Percentiles rank a stretch among this genome's conserved stretches.
These are phyloP conservation scores for Trichophyton mentagrophytes DNA, from an alignment of 2,329 filamentous ascomycete species.

Conservation along the genomic window DNA sequence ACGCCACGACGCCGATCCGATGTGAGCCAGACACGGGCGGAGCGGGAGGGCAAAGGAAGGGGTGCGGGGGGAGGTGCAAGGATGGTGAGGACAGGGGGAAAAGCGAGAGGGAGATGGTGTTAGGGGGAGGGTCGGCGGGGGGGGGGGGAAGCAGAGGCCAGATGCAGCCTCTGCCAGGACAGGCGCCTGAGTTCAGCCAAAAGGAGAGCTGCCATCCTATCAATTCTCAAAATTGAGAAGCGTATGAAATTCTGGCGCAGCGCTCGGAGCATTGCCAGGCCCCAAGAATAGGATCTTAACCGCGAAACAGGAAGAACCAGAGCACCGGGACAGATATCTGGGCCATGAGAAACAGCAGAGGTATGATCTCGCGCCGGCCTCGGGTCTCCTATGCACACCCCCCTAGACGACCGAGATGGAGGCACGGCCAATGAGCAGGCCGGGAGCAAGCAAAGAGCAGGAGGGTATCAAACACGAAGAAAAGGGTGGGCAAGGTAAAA, in stretches of 20 bases:
- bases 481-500: background rate
- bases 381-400: too few relatives aligned
- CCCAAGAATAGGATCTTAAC: conserved; percentile 2
- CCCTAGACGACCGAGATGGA: background rate
- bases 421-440: background rate
- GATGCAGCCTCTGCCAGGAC: background rate
- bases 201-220: background rate
- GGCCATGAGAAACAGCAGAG: background rate
- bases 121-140: too few relatives aligned
- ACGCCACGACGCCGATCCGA: too few relatives aligned
- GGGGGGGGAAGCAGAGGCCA: too few relatives aligned
- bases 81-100: too few relatives aligned
- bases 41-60: too few relatives aligned
- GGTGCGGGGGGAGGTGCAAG: too few relatives aligned
- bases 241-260: background rate
- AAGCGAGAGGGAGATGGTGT: too few relatives aligned
- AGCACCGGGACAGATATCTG: background rate
- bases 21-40: too few relatives aligned
- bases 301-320: background rate
- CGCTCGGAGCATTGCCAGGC: background rate
- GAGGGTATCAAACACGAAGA: conserved; percentile 1
- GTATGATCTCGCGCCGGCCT: background rate
- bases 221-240: background rate
- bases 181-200: background rate
- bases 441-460: background rate